Evolutionary conservation across 164 flowering plant species (phyloP), one percentile per base, ranked within the genome.

Genomic region (Buxus sempervirens): DNA sequence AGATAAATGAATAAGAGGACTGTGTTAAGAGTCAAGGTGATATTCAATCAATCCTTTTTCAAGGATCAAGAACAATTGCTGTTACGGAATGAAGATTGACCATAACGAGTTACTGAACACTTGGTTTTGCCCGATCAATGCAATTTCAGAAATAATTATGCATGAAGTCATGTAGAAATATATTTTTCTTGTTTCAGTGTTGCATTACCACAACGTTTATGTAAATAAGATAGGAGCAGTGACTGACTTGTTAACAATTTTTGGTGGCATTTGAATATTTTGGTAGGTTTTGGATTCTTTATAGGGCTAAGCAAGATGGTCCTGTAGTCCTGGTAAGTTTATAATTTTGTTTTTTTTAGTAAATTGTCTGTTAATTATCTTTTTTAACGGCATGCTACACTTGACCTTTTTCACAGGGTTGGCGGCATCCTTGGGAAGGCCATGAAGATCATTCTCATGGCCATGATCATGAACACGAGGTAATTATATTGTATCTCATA

Each of bases 361-460:
- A 57, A 20, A 45, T 14, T 38, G 27, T n/a, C 26, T 68, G 24
- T 45, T 54, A 36, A 36, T 65, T 45, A 15, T n/a, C n/a, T n/a
- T 10, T 45, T 45, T 45, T 45, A 45, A 6, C 12, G 66, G 32
- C 14, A 18, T 56, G 12, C 16, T 63, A 48, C 42, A 21, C 20
- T 26, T 58, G 23, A 32, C n/a, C 7, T 32, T 32, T 59, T 57
- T 66, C 70, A 9, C 77, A 89, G 97, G 97, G 97, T 48, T 90
- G 90, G 94, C 70, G 91, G 45, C 96, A 88, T 72, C 94, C 97
- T 48, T 90, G 97, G 97, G 96, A 92, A 64, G 97, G 94, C 36
- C 96, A 90, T 73, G 97, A 66, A 65, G 89, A 85, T 70, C 95
- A 91, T 59, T 69, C 75, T 23, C 81, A 82, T 78, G 80, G 74